phyloP scores from a whole-genome alignment of 1,284 basidiomycete species.

The Tranzscheliella williamsii region DNA sequence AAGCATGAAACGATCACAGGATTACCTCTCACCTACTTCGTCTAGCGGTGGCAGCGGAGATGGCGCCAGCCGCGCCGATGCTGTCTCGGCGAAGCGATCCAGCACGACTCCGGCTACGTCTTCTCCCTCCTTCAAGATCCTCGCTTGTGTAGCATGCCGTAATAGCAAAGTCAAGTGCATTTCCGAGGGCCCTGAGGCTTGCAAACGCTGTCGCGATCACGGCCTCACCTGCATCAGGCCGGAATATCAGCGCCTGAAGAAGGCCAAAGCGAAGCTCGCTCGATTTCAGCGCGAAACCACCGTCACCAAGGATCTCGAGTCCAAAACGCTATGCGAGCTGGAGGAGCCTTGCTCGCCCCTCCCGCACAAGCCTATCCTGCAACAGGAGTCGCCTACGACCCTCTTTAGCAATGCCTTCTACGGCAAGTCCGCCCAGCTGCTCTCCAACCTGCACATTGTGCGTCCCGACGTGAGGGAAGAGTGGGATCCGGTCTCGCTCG shows the following conservation, averaged over 20 bases:
- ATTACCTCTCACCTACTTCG: too few species aligned
- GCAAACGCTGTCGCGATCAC: conserved; percentile 30
- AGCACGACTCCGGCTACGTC: conserved; percentile 1
- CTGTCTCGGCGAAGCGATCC: too few species aligned
- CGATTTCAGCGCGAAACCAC: conserved; percentile 14
- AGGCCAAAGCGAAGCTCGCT: conserved; percentile 24
- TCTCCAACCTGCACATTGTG: conserved; percentile 19
- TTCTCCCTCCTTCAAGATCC: too few species aligned
- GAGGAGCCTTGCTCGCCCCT: background rate
- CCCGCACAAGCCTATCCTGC: conserved; percentile 1
- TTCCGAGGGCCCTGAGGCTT: conserved; percentile 20
- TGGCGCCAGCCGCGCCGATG: too few species aligned
- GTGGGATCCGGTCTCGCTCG: conserved; percentile 23
- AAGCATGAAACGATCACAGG: too few species aligned
- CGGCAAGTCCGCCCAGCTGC: conserved; percentile 22
- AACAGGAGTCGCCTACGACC: conserved; percentile 17
- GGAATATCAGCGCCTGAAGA: conserved; percentile 32
- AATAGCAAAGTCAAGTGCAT: conserved; percentile 38
- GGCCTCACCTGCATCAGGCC: conserved; percentile 28
- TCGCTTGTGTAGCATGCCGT: conserved; percentile 33
- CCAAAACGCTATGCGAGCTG: background rate
- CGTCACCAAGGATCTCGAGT: conserved; percentile 2
- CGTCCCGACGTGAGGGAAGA: conserved; percentile 14
- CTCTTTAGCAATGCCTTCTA: conserved; percentile 25
- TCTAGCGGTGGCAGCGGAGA: too few species aligned